Base-by-base conservation (phyloP, 768 basidiomycete species). In the Suillus lakei region DNA sequence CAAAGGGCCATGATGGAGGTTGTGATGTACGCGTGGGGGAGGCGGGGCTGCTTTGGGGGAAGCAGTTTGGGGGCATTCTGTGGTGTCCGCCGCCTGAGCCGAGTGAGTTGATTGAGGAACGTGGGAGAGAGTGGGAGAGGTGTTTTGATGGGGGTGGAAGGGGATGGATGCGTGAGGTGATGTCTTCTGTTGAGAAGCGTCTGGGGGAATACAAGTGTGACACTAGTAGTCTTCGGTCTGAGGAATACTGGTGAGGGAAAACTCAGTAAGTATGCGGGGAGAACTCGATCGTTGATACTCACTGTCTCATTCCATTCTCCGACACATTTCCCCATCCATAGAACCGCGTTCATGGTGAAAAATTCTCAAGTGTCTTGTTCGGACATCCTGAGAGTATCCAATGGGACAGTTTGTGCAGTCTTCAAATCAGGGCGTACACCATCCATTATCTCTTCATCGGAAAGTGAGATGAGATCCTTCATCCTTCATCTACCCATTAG, bases 321-420 rank as follows among this genome's bases (percentile, higher is more conserved):
- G 8, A 96, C 92, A 75, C 90, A 91, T 72, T 91, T 93, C 79
- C 98, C 97, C 94, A 99, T 96, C 93, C 93, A 98, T 1, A 96
- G 96, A 4, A 98, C 76, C 53, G 98, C 77, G 72, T 92, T 95
- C 88, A 92, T 94, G 15, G 90, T 88, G 5, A 94, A 83, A 70
- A 98, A 91, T 75, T 98, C 96, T 53, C 95, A 86, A 10, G 93
- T 91, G 78, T 97, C 95, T 54, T 79, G 77, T 70, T 93, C 88
- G 13, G 80, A 81, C 79, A 96, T 79, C 38, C 80, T 77, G 44
- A 93, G 70, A 9, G 76, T 73, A 58, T 77, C 78, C 18, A 74
- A 67, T 32, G 67, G 59, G 26, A 23, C 58, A 7, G 50, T 54
- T 43, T 36, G 60, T 3, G 56, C 36, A 39, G 62, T n/a, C n/a